These are phyloP conservation scores for Puccinia coronata DNA, from an alignment of 1,284 basidiomycete species.

Conservation along the genomic window DNA sequence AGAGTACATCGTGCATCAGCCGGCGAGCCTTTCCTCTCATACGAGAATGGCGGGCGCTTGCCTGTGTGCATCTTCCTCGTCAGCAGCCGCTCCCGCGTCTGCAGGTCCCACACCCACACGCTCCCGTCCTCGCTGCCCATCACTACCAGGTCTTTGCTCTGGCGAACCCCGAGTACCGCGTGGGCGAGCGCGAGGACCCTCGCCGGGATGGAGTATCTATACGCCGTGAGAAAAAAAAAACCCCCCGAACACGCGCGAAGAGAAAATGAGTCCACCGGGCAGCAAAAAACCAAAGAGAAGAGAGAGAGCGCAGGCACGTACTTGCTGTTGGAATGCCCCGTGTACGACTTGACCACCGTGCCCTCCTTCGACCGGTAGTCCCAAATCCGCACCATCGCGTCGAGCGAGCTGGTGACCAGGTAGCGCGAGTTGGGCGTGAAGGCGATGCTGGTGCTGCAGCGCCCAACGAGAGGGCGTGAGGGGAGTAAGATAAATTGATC, in stretches of 20 bases:
- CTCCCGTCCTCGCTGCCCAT: conserved; percentile 88
- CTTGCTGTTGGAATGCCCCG: conserved; percentile 76
- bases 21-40: no score
- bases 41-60: no score
- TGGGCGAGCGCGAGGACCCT: neutral
- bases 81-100: conserved; percentile 74
- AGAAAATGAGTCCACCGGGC: neutral
- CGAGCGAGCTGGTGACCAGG: conserved; percentile 83
- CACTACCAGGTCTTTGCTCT: conserved; percentile 69
- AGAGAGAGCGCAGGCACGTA: conserved; percentile 61
- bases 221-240: neutral
- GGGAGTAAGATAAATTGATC: neutral
- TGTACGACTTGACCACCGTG: conserved; percentile 76
- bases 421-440: no score
- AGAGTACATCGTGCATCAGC: no score
- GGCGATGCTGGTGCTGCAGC: conserved; percentile 89
- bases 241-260: neutral
- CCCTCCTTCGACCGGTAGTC: conserved; percentile 87
- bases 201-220: conserved; percentile 47
- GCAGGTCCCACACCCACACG: conserved; percentile 86
- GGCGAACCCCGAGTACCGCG: conserved; percentile 46
- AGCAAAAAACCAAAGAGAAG: conserved; percentile 70
- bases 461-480: conserved; percentile 65
- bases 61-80: no score
- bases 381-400: conserved; percentile 90